Evolutionary conservation across 352 stramenopile genomes (phyloP), one percentile per base, ranked within the genome.

Genomic region (Globisporangium nodosum): DNA sequence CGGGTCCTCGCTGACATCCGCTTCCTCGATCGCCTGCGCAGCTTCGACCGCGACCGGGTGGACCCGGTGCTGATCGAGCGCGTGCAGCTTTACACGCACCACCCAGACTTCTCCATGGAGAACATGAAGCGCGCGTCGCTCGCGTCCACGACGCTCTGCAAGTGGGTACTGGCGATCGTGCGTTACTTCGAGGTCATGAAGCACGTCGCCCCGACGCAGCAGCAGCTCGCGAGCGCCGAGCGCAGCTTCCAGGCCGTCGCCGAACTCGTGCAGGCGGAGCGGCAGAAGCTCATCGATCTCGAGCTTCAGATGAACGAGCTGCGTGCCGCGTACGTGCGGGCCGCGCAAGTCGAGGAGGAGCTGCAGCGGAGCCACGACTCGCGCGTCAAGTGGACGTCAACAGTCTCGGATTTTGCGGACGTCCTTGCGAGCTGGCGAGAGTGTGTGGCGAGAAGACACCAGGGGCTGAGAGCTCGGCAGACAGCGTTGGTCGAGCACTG

Each of bases 71-170:
- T 81, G 7, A 78, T 88, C 49, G 74, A 83, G 20, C 64, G 75
- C 20, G 75, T 81, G 30, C 74, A 78, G 53, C 66, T 85, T 47
- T 84, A 85, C 61, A 61, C 82, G 27, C 81, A 85, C 48, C 81
- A 90, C 40, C 81, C 81, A 0, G 78, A 88, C 37, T 90, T 90
- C 46, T 88, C 76, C 3, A 83, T 88, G 68, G 73, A 88, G n/a
- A 83, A 85, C 49, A 88, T 90, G 78, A 81, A 85, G 45, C 69
- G 76, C 16, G 78, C 81, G 1, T 90, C 81, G 1, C 58, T 88
- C 30, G 81, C 81, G 12, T 85, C 78, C 0, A 88, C 81, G 43
- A 88, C 81, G 20, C 56, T 90, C 11, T 88, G 73, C 49, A 85
- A 87, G 50, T 90, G 81, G 81, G 78, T 90, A 3, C 63, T 90